A percentile compares a stretch with the other conserved stretches of the same genome.
Evolutionary conservation across 306 rosid genomes (phyloP).

Genomic region (Vigna radiata): DNA sequence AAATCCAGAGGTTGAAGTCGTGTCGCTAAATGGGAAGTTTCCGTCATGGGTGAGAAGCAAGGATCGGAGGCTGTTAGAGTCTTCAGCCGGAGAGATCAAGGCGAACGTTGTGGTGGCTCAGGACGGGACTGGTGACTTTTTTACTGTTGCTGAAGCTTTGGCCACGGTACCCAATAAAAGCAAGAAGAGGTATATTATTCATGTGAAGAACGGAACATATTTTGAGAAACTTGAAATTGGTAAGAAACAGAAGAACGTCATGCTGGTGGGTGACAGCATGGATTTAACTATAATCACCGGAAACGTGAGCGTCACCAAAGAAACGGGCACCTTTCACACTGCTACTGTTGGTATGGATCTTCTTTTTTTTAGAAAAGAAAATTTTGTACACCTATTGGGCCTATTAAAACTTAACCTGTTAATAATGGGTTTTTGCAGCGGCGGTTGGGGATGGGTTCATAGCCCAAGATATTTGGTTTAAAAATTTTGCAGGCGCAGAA

Average conservation of each 20-base stretch:
- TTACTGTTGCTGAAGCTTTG: conserved; percentile 67
- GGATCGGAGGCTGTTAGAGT: conserved; percentile 58
- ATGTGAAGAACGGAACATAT: conserved; percentile 70
- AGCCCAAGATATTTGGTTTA: conserved; percentile 69
- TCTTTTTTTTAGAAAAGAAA: neutral
- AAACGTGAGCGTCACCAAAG: conserved; percentile 62
- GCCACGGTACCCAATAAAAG: conserved; percentile 61
- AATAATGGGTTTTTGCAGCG: conserved; percentile 38
- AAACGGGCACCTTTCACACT: conserved; percentile 57
- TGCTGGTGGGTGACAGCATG: conserved; percentile 82
- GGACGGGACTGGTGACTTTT: conserved; percentile 76
- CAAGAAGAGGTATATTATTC: conserved; percentile 60
- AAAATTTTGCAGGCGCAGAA: conserved; percentile 73
- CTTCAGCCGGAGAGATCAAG: conserved; percentile 40
- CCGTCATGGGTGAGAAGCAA: conserved; percentile 58
- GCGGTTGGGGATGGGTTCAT: conserved; percentile 83
- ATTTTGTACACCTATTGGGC: too few relatives aligned
- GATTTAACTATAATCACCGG: conserved; percentile 66
- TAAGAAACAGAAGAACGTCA: conserved; percentile 59
- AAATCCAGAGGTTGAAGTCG: neutral
- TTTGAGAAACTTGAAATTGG: conserved; percentile 65
- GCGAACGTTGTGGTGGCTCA: conserved; percentile 72
- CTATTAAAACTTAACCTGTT: too few relatives aligned
- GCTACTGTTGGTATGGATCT: conserved; percentile 67
- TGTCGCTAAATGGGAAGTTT: conserved; percentile 39